A percentile compares a stretch with the other conserved stretches of the same genome.
phyloP scores from a whole-genome alignment of 2,329 filamentous ascomycete genomes.

The Alternaria sp. region DNA sequence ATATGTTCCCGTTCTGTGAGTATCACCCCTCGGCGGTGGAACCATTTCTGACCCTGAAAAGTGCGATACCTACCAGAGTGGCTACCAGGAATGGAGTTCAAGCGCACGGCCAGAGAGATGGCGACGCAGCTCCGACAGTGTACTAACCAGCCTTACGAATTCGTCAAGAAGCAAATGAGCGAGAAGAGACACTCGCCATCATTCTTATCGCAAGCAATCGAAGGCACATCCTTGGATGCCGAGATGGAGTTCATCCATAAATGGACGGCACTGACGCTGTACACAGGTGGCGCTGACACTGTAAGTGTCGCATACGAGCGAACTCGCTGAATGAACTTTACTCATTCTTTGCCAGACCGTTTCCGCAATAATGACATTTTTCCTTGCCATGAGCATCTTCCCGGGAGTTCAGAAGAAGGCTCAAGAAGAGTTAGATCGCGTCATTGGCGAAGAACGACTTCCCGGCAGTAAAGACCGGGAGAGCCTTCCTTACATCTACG shows the following conservation, averaged over 20 bases:
- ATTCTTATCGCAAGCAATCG: conserved; percentile 52
- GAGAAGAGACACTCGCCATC: conserved; percentile 44
- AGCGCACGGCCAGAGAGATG: conserved; percentile 28
- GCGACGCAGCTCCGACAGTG: conserved; percentile 36
- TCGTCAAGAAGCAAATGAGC: conserved; percentile 54
- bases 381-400: conserved; percentile 62
- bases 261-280: conserved; percentile 56
- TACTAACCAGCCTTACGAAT: conserved; percentile 53
- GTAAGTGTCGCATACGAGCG: conserved; percentile 24
- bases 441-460: conserved; percentile 57
- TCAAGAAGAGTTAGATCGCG: conserved; percentile 57
- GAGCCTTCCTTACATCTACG: conserved; percentile 49
- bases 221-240: conserved; percentile 35
- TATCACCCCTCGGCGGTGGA: neutral
- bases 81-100: conserved; percentile 53
- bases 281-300: conserved; percentile 54
- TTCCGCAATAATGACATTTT: conserved; percentile 54
- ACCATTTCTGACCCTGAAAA: neutral
- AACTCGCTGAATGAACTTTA: neutral
- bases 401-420: conserved; percentile 59
- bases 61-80: conserved; percentile 55
- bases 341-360: conserved; percentile 44
- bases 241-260: conserved; percentile 50
- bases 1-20: conserved; percentile 55
- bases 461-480: conserved; percentile 58